These are phyloP conservation scores for Oryza brachyantha DNA, from an alignment of 176 grass and related monocot genomes.

Conservation along the genomic window DNA sequence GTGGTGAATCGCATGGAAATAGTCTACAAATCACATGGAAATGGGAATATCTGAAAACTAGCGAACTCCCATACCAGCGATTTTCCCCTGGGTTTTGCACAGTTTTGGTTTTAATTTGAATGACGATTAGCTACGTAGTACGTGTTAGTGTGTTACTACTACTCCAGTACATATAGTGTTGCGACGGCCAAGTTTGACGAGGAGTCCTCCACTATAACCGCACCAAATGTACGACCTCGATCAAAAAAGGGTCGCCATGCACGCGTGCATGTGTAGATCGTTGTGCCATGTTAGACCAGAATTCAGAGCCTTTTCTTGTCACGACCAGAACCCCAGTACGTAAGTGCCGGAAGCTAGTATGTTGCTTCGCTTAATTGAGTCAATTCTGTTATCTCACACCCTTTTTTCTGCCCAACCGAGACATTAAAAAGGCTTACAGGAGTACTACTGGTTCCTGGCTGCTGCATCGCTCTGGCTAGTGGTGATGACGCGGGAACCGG, in stretches of 20 bases:
- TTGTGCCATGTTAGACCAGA: not conserved
- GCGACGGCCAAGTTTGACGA: not conserved
- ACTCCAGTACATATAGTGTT: no score
- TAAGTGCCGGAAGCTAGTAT: not conserved
- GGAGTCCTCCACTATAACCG: not conserved
- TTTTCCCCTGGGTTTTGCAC: not conserved
- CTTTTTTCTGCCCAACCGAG: not conserved
- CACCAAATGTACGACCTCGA: not conserved
- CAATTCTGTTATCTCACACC: not conserved
- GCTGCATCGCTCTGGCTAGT: not conserved
- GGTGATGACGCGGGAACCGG: no score
- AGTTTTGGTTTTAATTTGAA: not conserved
- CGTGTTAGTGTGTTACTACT: not conserved
- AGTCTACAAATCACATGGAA: not conserved
- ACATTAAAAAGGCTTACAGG: not conserved
- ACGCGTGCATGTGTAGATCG: not conserved
- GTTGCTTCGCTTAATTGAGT: not conserved
- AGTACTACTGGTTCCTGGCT: not conserved
- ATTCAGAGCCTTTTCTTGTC: not conserved
- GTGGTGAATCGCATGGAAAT: not conserved
- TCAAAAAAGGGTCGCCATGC: not conserved
- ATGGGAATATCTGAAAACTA: not conserved
- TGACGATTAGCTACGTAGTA: not conserved
- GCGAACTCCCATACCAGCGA: not conserved
- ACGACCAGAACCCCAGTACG: not conserved